Percentiles rank a stretch among this genome's conserved stretches.
Evolutionary conservation across 2,329 filamentous ascomycete genomes (phyloP).

Genomic region (Dactylonectria estremocensis): DNA sequence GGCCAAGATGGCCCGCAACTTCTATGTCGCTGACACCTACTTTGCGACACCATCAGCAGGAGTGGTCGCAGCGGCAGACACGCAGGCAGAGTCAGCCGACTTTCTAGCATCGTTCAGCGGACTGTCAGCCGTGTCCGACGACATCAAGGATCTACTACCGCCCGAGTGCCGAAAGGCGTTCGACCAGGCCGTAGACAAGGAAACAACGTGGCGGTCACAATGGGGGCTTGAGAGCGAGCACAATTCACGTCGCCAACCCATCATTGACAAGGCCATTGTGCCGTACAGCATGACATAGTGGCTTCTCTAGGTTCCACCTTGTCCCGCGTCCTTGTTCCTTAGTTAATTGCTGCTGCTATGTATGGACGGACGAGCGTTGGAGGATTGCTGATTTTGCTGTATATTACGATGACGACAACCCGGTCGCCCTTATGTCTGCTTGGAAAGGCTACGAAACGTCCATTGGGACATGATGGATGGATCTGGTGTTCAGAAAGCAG

Average conservation of each 20-base stretch:
- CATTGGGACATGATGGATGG: not conserved
- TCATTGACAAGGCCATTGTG: constrained; percentile 76
- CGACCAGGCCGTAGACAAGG: constrained; percentile 74
- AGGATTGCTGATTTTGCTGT: constrained; percentile 10
- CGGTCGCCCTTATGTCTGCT: not conserved
- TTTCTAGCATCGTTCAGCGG: constrained; percentile 71
- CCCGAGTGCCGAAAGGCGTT: constrained; percentile 82
- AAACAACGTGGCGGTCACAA: constrained; percentile 79
- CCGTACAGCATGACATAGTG: constrained; percentile 65
- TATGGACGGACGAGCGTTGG: not conserved
- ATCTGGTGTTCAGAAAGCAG: constrained; percentile 9
- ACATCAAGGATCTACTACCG: constrained; percentile 77
- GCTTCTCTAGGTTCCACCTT: not conserved
- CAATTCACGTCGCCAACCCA: constrained; percentile 65
- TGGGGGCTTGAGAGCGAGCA: constrained; percentile 81
- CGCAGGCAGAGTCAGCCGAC: constrained; percentile 60
- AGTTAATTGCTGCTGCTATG: not conserved
- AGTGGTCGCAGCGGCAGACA: constrained; percentile 62
- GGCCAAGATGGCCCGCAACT: constrained; percentile 68
- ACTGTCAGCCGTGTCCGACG: constrained; percentile 74
- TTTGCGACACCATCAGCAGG: constrained; percentile 67
- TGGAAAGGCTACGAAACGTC: not conserved
- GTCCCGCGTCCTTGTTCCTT: not conserved
- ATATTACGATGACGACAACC: constrained; percentile 3
- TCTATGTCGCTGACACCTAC: constrained; percentile 69